Evolutionary conservation across 257 asterid genomes (phyloP), one percentile per base, ranked within the genome.

Genomic region (Capsicum pubescens): DNA sequence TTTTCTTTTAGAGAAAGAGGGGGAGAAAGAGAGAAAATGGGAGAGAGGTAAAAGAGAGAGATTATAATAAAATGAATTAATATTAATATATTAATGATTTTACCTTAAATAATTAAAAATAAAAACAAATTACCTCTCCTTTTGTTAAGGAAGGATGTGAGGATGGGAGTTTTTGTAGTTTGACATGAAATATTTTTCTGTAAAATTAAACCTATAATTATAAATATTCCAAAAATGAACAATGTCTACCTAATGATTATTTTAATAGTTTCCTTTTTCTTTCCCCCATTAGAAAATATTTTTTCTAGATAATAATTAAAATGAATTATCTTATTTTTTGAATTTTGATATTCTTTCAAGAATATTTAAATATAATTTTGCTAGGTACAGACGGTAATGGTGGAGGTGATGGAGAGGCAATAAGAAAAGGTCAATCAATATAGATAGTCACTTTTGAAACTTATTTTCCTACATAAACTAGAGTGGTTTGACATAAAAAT

Each of bases 61-160:
- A 74, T 74, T 74, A 74, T 21, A 52, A 76, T 76, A 76, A 54
- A 54, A 52, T 54, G 48, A 14, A 69, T 64, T 64, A 64, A 44
- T 42, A 70, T 70, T 70, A n/a, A 8, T 42, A 35, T 32, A 42
- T 76, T 52, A 26, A 76, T 76, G 6, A 76, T 76, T 52, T 71
- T 76, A 54, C 63, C 9, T 19, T 6, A 74, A 74, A 74, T 12
- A 7, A 74, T 26, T 26, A 26, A 76, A 54, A 39, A 3, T 74
- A 76, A 26, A 4, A 76, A 26, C 32, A 26, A 76, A 13, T 76
- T 1, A 52, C 81, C 64, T 76, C 81, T 76, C 81, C 81, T 52
- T 76, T 76, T 76, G 48, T 52, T 52, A 52, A 76, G 81, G 81
- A 76, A 76, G 9, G 48, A 76, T 54, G 81, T 67, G 50, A 76